Evolutionary conservation across 2,329 filamentous ascomycete genomes (phyloP).

Genomic region (Incumbomyces delicatus): DNA sequence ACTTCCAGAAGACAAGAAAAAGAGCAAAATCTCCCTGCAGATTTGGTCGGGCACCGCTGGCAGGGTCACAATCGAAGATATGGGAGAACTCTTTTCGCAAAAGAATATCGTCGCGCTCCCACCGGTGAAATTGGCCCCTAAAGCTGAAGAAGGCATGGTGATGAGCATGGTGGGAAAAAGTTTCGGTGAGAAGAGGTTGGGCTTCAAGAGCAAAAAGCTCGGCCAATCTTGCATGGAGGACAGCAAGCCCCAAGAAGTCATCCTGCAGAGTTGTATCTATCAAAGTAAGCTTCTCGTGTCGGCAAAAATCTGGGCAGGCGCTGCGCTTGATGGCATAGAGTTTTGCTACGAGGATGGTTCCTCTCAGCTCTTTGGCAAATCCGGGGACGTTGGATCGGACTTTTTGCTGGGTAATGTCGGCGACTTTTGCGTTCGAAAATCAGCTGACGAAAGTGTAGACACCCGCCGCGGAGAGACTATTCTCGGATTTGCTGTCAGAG

Average conservation of each 20-base stretch:
- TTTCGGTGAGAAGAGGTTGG: conserved; percentile 42
- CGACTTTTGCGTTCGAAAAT: not conserved
- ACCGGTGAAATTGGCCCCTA: conserved; percentile 39
- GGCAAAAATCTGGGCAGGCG: conserved; percentile 67
- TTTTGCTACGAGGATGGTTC: conserved; percentile 86
- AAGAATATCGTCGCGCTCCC: conserved; percentile 64
- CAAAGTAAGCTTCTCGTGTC: conserved; percentile 64
- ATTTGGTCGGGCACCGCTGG: conserved; percentile 70
- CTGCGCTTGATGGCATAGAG: conserved; percentile 73
- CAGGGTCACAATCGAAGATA: conserved; percentile 66
- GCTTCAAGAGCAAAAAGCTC: conserved; percentile 65
- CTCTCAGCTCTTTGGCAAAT: conserved; percentile 76
- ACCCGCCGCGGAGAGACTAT: conserved; percentile 76
- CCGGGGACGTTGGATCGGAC: conserved; percentile 58
- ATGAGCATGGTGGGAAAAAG: conserved; percentile 20
- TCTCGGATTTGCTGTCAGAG: conserved; percentile 73
- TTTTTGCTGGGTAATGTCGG: conserved; percentile 62
- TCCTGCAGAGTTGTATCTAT: conserved; percentile 60
- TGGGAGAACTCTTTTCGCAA: conserved; percentile 61
- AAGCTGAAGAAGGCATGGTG: conserved; percentile 19
- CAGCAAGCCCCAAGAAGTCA: conserved; percentile 58
- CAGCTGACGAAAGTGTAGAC: conserved; percentile 42
- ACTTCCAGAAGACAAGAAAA: conserved; percentile 63
- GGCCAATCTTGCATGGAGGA: conserved; percentile 64
- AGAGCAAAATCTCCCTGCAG: conserved; percentile 58